These are phyloP conservation scores for Alternaria hordeiaustralica DNA, from an alignment of 2,329 filamentous ascomycete species.

Conservation along the genomic window DNA sequence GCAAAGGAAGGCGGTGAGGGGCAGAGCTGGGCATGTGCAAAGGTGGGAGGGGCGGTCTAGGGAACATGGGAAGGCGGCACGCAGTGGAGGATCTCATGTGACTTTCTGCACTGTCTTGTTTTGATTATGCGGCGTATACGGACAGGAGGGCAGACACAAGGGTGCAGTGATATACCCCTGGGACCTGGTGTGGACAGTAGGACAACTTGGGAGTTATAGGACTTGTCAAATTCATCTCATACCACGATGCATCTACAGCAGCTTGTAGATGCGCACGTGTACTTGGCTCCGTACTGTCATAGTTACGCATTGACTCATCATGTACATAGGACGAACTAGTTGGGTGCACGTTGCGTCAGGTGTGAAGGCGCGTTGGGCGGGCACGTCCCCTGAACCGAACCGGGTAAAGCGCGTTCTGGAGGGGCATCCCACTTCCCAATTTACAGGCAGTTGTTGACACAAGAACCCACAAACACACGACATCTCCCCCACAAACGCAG, in stretches of 20 bases:
- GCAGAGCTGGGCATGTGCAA: slow-evolving; percentile 33
- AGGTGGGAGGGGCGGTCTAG: slow-evolving; percentile 11
- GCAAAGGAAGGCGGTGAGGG: slow-evolving; percentile 12
- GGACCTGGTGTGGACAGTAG: slow-evolving; percentile 10
- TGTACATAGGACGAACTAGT: not conserved
- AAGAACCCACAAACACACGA: slow-evolving; percentile 5
- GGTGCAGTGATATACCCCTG: slow-evolving; percentile 17
- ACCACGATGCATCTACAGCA: not conserved
- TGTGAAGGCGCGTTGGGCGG: slow-evolving; percentile 1
- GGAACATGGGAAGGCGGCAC: not conserved
- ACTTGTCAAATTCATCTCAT: slow-evolving; percentile 3
- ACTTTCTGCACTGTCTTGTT: slow-evolving; percentile 2
- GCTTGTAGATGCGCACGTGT: not conserved
- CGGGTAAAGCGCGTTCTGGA: slow-evolving; percentile 8
- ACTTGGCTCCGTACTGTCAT: not conserved
- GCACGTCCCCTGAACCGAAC: slow-evolving; percentile 21
- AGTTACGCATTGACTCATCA: not conserved
- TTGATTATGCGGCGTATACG: slow-evolving; percentile 27
- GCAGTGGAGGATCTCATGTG: not conserved
- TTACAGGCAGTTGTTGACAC: slow-evolving; percentile 14
- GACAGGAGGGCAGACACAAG: slow-evolving; percentile 1
- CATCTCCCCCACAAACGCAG: slow-evolving; percentile 15
- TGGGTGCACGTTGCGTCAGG: not conserved
- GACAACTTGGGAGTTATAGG: slow-evolving; percentile 9
- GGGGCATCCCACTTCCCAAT: slow-evolving; percentile 19